Percentiles rank a stretch among this genome's conserved stretches.
Evolutionary conservation across 1,284 basidiomycete genomes (phyloP).

Genomic region (Apiotrichum veenhuisii): DNA sequence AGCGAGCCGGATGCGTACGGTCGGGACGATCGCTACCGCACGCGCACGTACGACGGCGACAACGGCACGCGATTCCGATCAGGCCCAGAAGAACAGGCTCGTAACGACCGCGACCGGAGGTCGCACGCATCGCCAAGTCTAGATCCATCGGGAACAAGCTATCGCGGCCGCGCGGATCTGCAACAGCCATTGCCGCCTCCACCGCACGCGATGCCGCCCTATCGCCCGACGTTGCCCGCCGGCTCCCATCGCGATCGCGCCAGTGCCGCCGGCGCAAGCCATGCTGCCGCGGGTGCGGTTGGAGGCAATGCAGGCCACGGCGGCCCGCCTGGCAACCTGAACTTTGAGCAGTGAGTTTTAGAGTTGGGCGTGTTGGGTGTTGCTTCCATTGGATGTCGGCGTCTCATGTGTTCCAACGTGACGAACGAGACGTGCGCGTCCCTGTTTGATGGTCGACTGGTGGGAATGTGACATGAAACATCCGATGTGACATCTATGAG

Average conservation of each 20-base stretch:
- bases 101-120: too few relatives aligned
- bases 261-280: not conserved
- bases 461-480: not conserved
- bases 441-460: too few relatives aligned
- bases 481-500: too few relatives aligned
- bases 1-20: not conserved
- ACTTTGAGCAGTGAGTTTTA: slow-evolving; percentile 13
- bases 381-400: not conserved
- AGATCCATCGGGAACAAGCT: not conserved
- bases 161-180: not conserved
- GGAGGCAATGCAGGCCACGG: not conserved
- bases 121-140: too few relatives aligned
- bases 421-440: too few relatives aligned
- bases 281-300: too few relatives aligned
- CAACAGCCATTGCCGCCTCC: not conserved
- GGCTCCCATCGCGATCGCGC: not conserved
- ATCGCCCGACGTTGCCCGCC: not conserved
- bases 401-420: too few relatives aligned
- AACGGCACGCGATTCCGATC: not conserved
- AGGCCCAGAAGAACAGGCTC: not conserved
- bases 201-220: slow-evolving; percentile 9
- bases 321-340: not conserved
- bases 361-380: too few relatives aligned
- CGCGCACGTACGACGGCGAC: not conserved
- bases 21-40: not conserved